Evolutionary conservation across 176 grass and related monocot genomes (phyloP), one percentile per base, ranked within the genome.

Genomic region (Carex littledalei): DNA sequence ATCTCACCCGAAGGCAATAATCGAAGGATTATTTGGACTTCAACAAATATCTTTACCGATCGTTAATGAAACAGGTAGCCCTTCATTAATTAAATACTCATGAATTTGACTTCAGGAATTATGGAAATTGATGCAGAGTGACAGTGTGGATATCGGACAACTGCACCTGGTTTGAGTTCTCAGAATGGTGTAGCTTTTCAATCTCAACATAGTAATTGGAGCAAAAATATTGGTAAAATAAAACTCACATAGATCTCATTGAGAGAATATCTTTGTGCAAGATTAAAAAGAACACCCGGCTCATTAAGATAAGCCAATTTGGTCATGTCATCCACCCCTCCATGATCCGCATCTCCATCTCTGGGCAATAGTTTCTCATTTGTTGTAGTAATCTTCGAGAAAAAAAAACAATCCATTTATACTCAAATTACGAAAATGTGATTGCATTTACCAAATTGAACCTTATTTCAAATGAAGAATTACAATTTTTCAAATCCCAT

Each of bases 211-310:
- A 31, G n/a, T 67, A 8, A 49, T 52, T 57, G 35, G 32, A 63
- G 32, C 29, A 32, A 63, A 61, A 61, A 39, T 13, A 80, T 80
- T 79, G 76, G 10, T 58, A 87, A 66, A 37, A 22, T 20, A 14
- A 21, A n/a, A 90, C 90, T 92, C 80, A 95, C 94, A 34, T 95
- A 95, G 67, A 95, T 93, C 69, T 95, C 90, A 78, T 95, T 95
- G 34, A 95, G 91, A 2, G 86, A 63, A 81, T 95, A 91, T 32
- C 94, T 81, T 69, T 70, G 74, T 0, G 89, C 85, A 1, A 95
- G 83, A 49, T 95, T 95, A 78, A 84, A 90, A 73, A 95, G 87
- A 74, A 95, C 94, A 64, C 91, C 94, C 15, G 94, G 91, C 86
- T 92, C 94, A 20, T 95, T 89, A n/a, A 95, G 87, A 81, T 89